Evolutionary conservation across 805 yeast species (phyloP), one percentile per base, ranked within the genome.

Genomic region (Candida sanyiensis): DNA sequence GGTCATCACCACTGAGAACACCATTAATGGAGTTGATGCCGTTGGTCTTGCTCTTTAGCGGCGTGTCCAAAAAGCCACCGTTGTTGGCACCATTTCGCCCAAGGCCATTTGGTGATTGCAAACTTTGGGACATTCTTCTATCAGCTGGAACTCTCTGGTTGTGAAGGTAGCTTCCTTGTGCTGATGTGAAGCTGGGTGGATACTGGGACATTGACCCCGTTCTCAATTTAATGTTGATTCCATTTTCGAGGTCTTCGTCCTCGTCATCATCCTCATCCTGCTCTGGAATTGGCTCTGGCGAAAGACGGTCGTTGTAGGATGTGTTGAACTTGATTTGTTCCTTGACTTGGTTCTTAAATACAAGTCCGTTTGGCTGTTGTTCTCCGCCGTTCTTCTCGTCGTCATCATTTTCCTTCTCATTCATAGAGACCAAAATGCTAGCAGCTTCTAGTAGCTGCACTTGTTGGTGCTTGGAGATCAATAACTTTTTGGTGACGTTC

Each of bases 401-500:
- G 5, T 25, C 22, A 20, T 38, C 37, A 12, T 34, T 38, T 17
- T 42, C 39, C 29, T 35, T 27, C 38, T 50, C 52, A 22, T 48
- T 47, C 52, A 51, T 51, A 9, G 51, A 39, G 6, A 50, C 53
- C 33, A 52, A 33, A 13, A 52, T 51, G 19, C 54, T 49, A 6
- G 57, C 57, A 18, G 54, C 57, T 28, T 52, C 57, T 5, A 52
- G 39, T 5, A 52, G 31, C 20, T 52, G 57, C 1, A 52, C 54
- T 25, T 52, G 54, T 30, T 52, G 57, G 33, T 52, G 57, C 27
- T 52, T 52, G 2, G 57, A 80, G 26, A 87, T 84, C 26, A 82
- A 66, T 38, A 86, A 65, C 57, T 83, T 83, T 49, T 84, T 81
- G 4, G 95, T 87, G 57, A 81, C 80, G 52, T 78, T 83, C 96